These are phyloP conservation scores for Penicillium daleae DNA, from an alignment of 495 filamentous ascomycete genomes.

Conservation along the genomic window DNA sequence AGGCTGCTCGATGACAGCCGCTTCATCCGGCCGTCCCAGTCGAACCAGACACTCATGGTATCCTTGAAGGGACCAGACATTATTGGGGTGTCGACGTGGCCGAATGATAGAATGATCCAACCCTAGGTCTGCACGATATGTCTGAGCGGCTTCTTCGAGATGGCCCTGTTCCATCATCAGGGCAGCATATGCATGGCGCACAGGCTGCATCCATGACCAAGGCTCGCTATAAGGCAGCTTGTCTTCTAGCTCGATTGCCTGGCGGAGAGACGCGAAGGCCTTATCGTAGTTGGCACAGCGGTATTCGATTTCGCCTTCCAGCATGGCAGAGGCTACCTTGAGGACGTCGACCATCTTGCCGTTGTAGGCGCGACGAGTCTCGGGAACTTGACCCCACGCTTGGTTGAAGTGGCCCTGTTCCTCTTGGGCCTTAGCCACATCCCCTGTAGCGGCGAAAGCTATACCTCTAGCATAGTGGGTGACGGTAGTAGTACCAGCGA, in stretches of 20 bases:
- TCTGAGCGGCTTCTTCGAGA: constrained; percentile 52
- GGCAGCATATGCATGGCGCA: constrained; percentile 64
- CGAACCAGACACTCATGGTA: constrained; percentile 61
- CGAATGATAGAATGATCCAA: constrained; percentile 54
- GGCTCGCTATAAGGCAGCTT: constrained; percentile 63
- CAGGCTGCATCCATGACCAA: constrained; percentile 69
- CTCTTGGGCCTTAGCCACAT: constrained; percentile 45
- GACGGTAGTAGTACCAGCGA: constrained; percentile 59
- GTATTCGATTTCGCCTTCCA: constrained; percentile 67
- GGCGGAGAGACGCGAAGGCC: constrained; percentile 54
- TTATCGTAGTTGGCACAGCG: constrained; percentile 52
- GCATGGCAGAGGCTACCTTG: constrained; percentile 57
- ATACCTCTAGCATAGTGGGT: constrained; percentile 62
- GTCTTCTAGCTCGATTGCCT: constrained; percentile 53
- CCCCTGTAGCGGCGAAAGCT: constrained; percentile 54
- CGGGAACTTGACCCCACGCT: constrained; percentile 50
- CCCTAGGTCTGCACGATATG: constrained; percentile 63
- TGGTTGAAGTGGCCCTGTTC: constrained; percentile 46
- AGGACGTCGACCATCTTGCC: constrained; percentile 60
- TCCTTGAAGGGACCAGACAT: constrained; percentile 68
- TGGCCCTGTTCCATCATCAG: constrained; percentile 61
- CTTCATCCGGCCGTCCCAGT: constrained; percentile 51
- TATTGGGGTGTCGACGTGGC: constrained; percentile 58
- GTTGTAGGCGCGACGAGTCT: constrained; percentile 52
- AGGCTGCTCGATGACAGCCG: constrained; percentile 50